Evolutionary conservation across 2,329 filamentous ascomycete genomes (phyloP).

Genomic region (Cordyceps fumosorosea): DNA sequence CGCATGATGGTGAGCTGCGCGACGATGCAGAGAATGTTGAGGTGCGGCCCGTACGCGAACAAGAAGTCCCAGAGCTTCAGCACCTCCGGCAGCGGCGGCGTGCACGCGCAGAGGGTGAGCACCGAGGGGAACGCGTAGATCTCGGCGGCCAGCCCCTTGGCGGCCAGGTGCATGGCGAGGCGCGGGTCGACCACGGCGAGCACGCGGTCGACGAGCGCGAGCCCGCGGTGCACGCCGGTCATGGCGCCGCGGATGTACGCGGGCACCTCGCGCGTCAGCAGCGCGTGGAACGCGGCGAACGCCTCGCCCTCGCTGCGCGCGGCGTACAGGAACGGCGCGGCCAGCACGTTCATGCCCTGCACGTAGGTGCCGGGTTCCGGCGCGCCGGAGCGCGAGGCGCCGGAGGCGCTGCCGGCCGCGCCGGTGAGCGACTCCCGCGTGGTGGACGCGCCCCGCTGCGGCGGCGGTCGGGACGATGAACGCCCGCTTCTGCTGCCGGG

Average conservation of each 20-base stretch:
- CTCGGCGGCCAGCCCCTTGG: constrained; percentile 83
- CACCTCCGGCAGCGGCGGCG: constrained; percentile 88
- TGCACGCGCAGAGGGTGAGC: constrained; percentile 90
- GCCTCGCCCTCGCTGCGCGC: constrained; percentile 92
- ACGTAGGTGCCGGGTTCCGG: constrained; percentile 80
- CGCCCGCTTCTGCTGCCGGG: constrained; percentile 10
- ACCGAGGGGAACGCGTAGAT: constrained; percentile 96
- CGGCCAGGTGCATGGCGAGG: constrained; percentile 74
- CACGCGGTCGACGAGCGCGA: constrained; percentile 87
- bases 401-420: not conserved
- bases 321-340: constrained; percentile 90
- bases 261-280: constrained; percentile 82
- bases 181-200: constrained; percentile 87
- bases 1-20: constrained; percentile 87
- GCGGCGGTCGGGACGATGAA: not conserved
- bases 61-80: constrained; percentile 93
- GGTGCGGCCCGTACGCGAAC: constrained; percentile 88
- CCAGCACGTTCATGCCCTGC: constrained; percentile 97
- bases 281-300: constrained; percentile 81
- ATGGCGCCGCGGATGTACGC: constrained; percentile 93
- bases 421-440: not conserved
- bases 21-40: constrained; percentile 95
- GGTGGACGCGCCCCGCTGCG: no score
- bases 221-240: constrained; percentile 91
- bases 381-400: constrained; percentile 22